Evolutionary conservation across 225 moss, liverwort and hornwort species (phyloP).

Genomic region (Bryoerythrophyllum caledonicum): DNA sequence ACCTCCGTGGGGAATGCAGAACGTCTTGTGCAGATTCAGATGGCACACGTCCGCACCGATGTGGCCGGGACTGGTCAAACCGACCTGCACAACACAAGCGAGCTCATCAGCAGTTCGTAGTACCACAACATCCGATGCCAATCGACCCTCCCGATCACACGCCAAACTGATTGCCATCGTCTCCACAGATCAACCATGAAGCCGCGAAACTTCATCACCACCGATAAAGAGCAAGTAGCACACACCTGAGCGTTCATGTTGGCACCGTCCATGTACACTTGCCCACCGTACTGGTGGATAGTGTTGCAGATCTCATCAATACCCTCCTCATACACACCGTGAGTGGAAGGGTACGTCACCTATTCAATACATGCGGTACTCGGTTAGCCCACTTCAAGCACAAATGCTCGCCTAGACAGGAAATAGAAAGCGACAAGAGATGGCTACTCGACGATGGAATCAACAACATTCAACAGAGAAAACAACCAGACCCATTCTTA

Average conservation of each 20-base stretch:
- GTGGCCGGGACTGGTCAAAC: constrained; percentile 91
- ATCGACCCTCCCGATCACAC: not conserved
- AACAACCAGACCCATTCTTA: not conserved
- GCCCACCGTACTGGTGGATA: constrained; percentile 84
- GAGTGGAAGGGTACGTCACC: constrained; percentile 98
- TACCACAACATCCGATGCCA: not conserved
- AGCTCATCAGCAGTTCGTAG: constrained; percentile 5
- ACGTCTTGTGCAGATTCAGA: constrained; percentile 96
- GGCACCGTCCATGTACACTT: constrained; percentile 99
- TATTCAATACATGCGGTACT: constrained; percentile 20
- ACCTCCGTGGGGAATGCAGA: constrained; percentile 98
- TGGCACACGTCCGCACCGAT: constrained; percentile 99
- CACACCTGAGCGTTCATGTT: constrained; percentile 97
- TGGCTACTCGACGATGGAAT: not conserved
- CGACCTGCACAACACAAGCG: constrained; percentile 59
- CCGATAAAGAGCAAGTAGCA: not conserved
- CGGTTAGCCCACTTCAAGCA: not conserved
- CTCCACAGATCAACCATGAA: not conserved
- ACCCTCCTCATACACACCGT: constrained; percentile 97
- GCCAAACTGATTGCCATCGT: not conserved
- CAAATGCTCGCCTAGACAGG: not conserved
- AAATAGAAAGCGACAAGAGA: not conserved
- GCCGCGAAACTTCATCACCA: not conserved
- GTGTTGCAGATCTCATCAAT: constrained; percentile 94
- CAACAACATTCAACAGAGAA: not conserved